These are phyloP conservation scores for Fusarium cicatricum DNA, from an alignment of 2,329 filamentous ascomycete genomes.

Conservation along the genomic window DNA sequence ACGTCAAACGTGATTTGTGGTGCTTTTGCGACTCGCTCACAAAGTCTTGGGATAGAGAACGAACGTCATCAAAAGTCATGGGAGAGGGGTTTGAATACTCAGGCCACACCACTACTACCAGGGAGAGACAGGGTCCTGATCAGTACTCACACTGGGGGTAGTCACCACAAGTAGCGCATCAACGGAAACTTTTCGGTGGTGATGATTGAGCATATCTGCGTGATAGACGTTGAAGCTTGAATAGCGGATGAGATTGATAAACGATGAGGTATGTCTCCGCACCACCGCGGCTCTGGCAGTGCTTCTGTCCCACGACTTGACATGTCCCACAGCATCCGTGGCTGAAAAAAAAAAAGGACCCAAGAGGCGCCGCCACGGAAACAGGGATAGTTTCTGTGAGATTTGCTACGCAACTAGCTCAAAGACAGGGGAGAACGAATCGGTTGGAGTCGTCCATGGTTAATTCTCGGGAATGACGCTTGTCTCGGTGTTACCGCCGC, in stretches of 20 bases:
- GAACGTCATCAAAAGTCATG: slow-evolving; percentile 29
- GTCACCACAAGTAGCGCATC: not conserved
- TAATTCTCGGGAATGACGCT: slow-evolving; percentile 40
- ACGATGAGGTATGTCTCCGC: slow-evolving; percentile 22
- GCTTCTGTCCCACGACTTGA: slow-evolving; percentile 27
- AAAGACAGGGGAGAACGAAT: slow-evolving; percentile 12
- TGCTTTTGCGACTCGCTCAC: not conserved
- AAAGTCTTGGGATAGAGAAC: slow-evolving; percentile 10
- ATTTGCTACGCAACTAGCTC: slow-evolving; percentile 8
- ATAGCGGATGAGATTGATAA: slow-evolving; percentile 39
- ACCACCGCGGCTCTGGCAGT: slow-evolving; percentile 21
- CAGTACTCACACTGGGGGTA: not conserved
- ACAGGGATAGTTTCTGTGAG: slow-evolving; percentile 24
- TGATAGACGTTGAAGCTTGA: not conserved
- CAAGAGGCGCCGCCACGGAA: slow-evolving; percentile 37
- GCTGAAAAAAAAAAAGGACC: slow-evolving; percentile 26
- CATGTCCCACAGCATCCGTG: slow-evolving; percentile 34
- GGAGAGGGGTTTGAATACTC: slow-evolving; percentile 24
- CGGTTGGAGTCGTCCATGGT: slow-evolving; percentile 17
- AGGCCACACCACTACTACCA: slow-evolving; percentile 18
- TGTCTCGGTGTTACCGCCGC: slow-evolving; percentile 42
- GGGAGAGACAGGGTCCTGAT: slow-evolving; percentile 6
- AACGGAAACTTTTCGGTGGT: not conserved
- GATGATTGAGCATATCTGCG: slow-evolving; percentile 4
- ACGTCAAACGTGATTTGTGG: slow-evolving; percentile 6